Conservation (phyloP, 140 eudicot genomes). For the Stevia rebaudiana region DNA sequence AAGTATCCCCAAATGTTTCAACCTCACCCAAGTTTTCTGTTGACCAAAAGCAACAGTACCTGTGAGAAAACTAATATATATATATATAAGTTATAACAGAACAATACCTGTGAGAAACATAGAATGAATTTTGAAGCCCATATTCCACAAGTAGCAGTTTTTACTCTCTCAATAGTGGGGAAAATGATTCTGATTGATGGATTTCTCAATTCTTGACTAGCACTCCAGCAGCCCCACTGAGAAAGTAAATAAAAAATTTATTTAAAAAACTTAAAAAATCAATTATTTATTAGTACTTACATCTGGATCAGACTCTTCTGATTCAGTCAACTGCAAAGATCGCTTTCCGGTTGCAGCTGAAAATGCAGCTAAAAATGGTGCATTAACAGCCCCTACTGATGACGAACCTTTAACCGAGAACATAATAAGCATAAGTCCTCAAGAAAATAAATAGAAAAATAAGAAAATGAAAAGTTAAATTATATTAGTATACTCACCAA, state of each 20-base stretch:
- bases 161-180: slow-evolving; percentile 87
- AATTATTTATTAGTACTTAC: slow-evolving; percentile 30
- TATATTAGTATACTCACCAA: slow-evolving; percentile 45
- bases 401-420: slow-evolving; percentile 56
- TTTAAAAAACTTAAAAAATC: neutral
- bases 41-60: neutral
- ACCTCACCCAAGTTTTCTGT: slow-evolving; percentile 85
- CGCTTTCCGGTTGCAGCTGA: slow-evolving; percentile 89
- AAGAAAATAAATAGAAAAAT: neutral
- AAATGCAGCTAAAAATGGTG: slow-evolving; percentile 88
- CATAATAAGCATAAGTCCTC: neutral
- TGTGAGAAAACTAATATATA: too few relatives aligned
- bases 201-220: slow-evolving; percentile 68
- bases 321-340: slow-evolving; percentile 52
- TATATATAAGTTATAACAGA: too few relatives aligned
- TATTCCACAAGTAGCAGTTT: slow-evolving; percentile 56
- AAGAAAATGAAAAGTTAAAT: neutral
- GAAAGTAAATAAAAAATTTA: slow-evolving; percentile 4
- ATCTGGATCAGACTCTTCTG: slow-evolving; percentile 95
- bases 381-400: slow-evolving; percentile 69
- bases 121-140: slow-evolving; percentile 63
- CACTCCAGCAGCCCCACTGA: slow-evolving; percentile 98
- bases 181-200: slow-evolving; percentile 72
- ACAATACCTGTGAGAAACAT: slow-evolving; percentile 72
- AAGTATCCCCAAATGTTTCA: slow-evolving; percentile 61